Evolutionary conservation across 164 flowering plant genomes (phyloP).

Genomic region (Cinnamomum micranthum): DNA sequence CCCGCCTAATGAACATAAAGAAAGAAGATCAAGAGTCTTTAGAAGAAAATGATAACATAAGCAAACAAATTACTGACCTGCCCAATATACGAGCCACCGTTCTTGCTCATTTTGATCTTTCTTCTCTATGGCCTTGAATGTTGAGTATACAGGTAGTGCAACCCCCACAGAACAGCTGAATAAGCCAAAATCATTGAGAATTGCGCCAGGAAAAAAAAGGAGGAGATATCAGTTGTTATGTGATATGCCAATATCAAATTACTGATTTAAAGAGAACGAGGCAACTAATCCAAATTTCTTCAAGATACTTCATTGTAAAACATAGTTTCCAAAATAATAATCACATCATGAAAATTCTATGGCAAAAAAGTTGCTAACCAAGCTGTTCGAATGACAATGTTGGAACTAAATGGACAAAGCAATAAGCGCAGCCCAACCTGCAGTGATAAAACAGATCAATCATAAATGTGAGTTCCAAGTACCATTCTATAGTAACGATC

Average conservation of each 20-base stretch:
- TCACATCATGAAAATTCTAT: neutral
- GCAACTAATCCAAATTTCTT: neutral
- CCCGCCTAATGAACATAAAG: neutral
- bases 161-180: slow-evolving; percentile 83
- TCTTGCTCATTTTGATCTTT: slow-evolving; percentile 64
- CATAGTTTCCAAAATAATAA: no score
- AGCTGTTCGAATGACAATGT: slow-evolving; percentile 36
- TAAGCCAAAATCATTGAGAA: neutral
- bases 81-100: slow-evolving; percentile 84
- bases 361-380: slow-evolving; percentile 30
- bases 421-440: slow-evolving; percentile 45
- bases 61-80: slow-evolving; percentile 45
- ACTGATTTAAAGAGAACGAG: neutral
- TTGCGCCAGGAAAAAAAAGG: neutral
- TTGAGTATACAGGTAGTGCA: slow-evolving; percentile 80
- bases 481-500: neutral
- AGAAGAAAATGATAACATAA: neutral
- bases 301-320: neutral
- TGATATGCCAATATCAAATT: neutral
- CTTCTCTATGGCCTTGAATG: slow-evolving; percentile 83
- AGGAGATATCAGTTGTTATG: neutral
- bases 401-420: slow-evolving; percentile 32
- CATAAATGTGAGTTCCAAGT: neutral
- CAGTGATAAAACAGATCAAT: slow-evolving; percentile 1
- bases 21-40: neutral